Conservation (phyloP, 2,329 filamentous ascomycete genomes). For the Trichoderma aggressivum region DNA sequence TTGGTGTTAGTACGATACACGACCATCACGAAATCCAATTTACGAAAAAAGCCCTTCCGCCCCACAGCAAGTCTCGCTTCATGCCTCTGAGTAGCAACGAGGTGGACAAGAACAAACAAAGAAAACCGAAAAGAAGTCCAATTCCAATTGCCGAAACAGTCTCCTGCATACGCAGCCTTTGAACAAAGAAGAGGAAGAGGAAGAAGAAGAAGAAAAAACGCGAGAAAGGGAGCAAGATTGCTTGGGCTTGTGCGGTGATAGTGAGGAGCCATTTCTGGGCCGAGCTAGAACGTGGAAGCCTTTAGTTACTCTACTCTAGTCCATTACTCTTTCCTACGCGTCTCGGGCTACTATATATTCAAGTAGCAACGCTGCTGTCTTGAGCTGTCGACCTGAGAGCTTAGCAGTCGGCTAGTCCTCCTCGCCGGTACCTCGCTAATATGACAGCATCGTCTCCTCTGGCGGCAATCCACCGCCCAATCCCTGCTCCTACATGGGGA, state of each 20-base stretch:
- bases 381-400: background rate
- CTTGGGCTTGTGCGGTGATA: constrained; percentile 17
- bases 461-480: constrained; percentile 81
- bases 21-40: constrained; percentile 30
- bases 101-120: constrained; percentile 15
- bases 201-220: background rate
- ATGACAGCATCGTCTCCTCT: constrained; percentile 96
- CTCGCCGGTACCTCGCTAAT: constrained; percentile 23
- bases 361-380: constrained; percentile 24
- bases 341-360: constrained; percentile 24
- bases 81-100: constrained; percentile 8
- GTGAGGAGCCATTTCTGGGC: constrained; percentile 8
- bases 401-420: background rate
- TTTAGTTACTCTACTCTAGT: constrained; percentile 25
- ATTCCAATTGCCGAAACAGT: background rate
- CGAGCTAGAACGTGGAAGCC: constrained; percentile 34
- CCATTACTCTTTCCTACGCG: constrained; percentile 5
- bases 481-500: constrained; percentile 59
- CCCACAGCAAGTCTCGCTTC: constrained; percentile 19
- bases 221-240: background rate
- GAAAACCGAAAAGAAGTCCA: constrained; percentile 3
- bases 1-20: constrained; percentile 28
- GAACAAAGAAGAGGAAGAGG: too few species aligned
- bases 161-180: constrained; percentile 1
- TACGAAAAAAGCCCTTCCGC: constrained; percentile 20